These are phyloP conservation scores for Calonectria ilicicola DNA, from an alignment of 2,329 filamentous ascomycete species.

Conservation along the genomic window DNA sequence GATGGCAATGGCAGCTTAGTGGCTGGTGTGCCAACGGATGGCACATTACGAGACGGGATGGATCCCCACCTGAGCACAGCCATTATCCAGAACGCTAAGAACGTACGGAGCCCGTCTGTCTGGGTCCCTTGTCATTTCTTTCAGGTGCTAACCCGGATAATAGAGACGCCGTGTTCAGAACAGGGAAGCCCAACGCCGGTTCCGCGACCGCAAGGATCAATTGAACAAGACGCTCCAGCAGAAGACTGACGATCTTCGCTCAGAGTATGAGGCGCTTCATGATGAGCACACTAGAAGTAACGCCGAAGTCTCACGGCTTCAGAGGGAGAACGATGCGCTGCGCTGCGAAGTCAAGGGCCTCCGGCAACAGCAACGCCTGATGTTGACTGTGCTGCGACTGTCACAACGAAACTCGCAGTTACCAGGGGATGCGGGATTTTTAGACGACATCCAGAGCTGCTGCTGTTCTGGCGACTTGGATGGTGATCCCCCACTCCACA, in stretches of 20 bases:
- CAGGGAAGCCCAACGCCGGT: constrained; percentile 21
- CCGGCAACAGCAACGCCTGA: constrained; percentile 14
- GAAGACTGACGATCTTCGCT: constrained; percentile 6
- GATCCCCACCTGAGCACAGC: neutral
- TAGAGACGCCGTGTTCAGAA: constrained; percentile 21
- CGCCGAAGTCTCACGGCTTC: constrained; percentile 4
- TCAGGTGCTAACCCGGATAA: neutral
- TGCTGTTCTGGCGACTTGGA: constrained; percentile 12
- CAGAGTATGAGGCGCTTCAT: constrained; percentile 9
- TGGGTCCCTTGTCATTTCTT: neutral
- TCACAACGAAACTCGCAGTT: constrained; percentile 3
- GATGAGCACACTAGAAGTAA: constrained; percentile 12
- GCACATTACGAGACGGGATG: neutral
- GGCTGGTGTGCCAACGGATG: neutral
- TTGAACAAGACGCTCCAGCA: constrained; percentile 16
- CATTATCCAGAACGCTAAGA: constrained; percentile 2
- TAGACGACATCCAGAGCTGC: constrained; percentile 1
- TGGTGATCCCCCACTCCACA: neutral
- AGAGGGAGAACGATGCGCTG: constrained; percentile 20
- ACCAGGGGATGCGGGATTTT: constrained; percentile 20
- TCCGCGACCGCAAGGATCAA: constrained; percentile 19
- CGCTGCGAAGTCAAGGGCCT: constrained; percentile 22
- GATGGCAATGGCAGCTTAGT: neutral
- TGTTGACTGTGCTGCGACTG: constrained; percentile 11
- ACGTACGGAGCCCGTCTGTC: neutral